Base-by-base conservation (phyloP, 352 stramenopile genomes). In the Globisporangium splendens region DNA sequence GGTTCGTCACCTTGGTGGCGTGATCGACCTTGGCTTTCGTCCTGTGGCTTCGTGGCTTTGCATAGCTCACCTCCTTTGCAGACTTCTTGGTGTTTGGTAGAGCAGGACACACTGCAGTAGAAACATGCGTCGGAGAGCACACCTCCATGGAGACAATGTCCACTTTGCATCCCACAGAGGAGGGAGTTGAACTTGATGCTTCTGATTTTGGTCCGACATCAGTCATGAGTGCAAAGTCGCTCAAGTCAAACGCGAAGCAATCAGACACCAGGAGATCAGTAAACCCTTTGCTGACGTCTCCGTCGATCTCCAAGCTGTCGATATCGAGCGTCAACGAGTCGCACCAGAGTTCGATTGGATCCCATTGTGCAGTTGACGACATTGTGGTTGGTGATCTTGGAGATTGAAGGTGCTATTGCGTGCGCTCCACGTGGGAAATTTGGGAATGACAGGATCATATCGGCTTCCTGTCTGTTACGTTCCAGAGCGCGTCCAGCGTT, bases 261-360 rank as follows among this genome's bases (percentile, higher is more conserved):
- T 35, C 28, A 6, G 28, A 35, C 28, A 8, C 28, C 5, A 35
- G 28, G 28, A 35, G 28, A 35, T 35, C 28, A 1, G 5, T 35
- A 10, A 35, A 35, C 28, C 5, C 28, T 10, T 35, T 35, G 5
- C 10, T 18, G 35, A 28, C 43, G 50, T 55, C 50, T 15, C 44
- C 50, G 13, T 48, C 22, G 10, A 21, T 48, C n/a, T 28, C 20
- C 6, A 15, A 35, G 24, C 11, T 10, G 50, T 35, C 21, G 18
- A 15, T 1, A 39, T 56, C 50, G 50, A 56, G 33, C 6, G 18
- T 47, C n/a, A 56, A 39, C 18, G 33, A 28, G 50, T 56, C 53
- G 41, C 49, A 13, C 53, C 53, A 59, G 17, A 59, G 42, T 13
- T 49, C 42, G 42, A 51, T 42, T 15, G 53, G 22, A 8, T 50